Evolutionary conservation across 2,329 filamentous ascomycete genomes (phyloP).

Genomic region (Trichophyton benhamiae): DNA sequence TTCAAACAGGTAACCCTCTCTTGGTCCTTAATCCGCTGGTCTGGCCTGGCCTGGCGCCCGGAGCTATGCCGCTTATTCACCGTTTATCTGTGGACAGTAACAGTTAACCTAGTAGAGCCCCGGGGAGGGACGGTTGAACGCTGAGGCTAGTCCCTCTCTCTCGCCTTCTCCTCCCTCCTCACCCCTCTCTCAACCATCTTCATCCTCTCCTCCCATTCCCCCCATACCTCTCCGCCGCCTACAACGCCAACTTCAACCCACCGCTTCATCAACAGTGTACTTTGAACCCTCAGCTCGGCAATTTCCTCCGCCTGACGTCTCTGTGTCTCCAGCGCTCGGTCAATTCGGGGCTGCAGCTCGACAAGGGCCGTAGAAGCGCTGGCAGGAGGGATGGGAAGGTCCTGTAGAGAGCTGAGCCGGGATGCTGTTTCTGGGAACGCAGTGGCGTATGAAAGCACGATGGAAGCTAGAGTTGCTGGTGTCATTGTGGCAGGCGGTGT

Average conservation of each 20-base stretch:
- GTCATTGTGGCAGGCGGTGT: constrained; percentile 27
- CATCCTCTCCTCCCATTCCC: constrained; percentile 57
- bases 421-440: constrained; percentile 38
- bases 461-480: constrained; percentile 27
- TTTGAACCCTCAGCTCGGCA: constrained; percentile 31
- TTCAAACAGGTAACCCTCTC: neutral
- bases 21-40: neutral
- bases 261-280: constrained; percentile 42
- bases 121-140: neutral
- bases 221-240: constrained; percentile 54
- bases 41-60: neutral
- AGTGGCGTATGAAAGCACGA: constrained; percentile 35
- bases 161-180: constrained; percentile 46
- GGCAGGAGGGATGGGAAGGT: constrained; percentile 35
- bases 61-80: neutral
- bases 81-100: neutral
- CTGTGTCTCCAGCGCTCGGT: constrained; percentile 26
- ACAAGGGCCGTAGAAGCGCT: constrained; percentile 31
- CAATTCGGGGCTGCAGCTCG: constrained; percentile 32
- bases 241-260: constrained; percentile 69
- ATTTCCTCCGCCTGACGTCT: constrained; percentile 29
- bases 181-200: constrained; percentile 54
- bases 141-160: neutral
- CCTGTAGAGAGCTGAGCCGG: constrained; percentile 36
- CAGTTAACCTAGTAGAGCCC: neutral